Evolutionary conservation across 2,329 filamentous ascomycete species (phyloP), one percentile per base, ranked within the genome.

Genomic region (Gliomastix tumulicola): DNA sequence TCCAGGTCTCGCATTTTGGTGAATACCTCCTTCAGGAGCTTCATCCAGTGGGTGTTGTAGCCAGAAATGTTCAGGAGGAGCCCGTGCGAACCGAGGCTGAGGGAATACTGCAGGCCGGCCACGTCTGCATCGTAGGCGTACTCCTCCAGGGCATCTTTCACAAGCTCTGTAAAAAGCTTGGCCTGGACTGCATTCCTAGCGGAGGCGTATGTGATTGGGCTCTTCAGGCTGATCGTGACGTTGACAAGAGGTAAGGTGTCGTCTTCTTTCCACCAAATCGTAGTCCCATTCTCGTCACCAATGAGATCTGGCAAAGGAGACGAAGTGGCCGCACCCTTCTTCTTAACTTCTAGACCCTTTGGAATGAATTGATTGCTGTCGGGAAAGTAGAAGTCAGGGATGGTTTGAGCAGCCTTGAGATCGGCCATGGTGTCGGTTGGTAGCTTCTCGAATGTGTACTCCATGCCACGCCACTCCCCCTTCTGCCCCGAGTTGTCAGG

Each of bases 181-280:
- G 84, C 76, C 53, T 92, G 88, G 41, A 94, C 79, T 21, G 77
- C 71, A 43, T 84, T 89, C 39, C 84, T 80, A 2, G 88, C 84
- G 5, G 85, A 88, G 2, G 85, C 75, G 55, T 79, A 81, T n/a
- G 85, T 79, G 32, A 94, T 62, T 1, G 88, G 84, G 41, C 82
- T 94, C 49, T 82, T 78, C 46, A 94, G 72, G 47, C 82, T 87
- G 44, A 95, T 77, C 45, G 88, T 76, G 15, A 97, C 68, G 40
- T 88, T 92, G 4, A 87, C 92, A 59, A 94, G 95, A 8, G 92
- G 92, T 8, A 97, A 98, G 1, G 82, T 88, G 49, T 98, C 92
- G 51, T 98, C 92, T 63, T 97, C 97, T 69, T 98, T 98, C 69
- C 82, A 96, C 92, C 92, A 98, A 4, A 87, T 83, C 21, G 89